phyloP scores from a whole-genome alignment of 495 filamentous ascomycete species.

The Annulohypoxylon stygium region DNA sequence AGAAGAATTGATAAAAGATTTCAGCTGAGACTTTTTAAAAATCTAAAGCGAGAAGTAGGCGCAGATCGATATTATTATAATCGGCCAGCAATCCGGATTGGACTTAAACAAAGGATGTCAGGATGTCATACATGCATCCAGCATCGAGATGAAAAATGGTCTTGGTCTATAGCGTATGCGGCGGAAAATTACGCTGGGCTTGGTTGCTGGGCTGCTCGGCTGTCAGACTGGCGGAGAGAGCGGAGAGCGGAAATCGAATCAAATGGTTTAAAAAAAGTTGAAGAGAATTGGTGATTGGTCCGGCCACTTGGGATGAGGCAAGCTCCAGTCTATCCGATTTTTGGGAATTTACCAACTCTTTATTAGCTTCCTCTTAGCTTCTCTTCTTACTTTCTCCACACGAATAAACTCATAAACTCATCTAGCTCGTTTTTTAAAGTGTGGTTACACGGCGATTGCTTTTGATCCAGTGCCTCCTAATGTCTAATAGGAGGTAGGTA shows the following conservation, averaged over 20 bases:
- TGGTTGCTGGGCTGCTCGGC: not conserved
- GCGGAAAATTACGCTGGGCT: conserved; percentile 2
- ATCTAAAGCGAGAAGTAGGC: conserved; percentile 13
- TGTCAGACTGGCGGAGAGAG: not conserved
- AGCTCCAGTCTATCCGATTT: conserved; percentile 1
- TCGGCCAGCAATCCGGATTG: conserved; percentile 4
- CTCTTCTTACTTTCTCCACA: conserved; percentile 20
- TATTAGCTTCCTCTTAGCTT: conserved; percentile 20
- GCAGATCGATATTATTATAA: conserved; percentile 41
- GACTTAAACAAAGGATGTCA: conserved; percentile 31
- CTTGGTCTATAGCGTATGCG: conserved; percentile 15
- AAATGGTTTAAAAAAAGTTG: no score
- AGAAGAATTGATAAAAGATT: not conserved
- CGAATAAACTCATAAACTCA: not conserved
- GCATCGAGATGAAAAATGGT: conserved; percentile 18
- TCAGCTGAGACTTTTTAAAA: not conserved
- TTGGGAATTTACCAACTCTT: conserved; percentile 25
- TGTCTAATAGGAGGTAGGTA: not conserved
- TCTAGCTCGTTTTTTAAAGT: not conserved
- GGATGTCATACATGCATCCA: conserved; percentile 34
- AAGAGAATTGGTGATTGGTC: conserved; percentile 10
- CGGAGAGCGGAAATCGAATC: conserved; percentile 3
- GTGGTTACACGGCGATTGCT: conserved; percentile 37
- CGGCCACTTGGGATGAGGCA: conserved; percentile 24
- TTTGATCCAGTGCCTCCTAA: conserved; percentile 16